These are phyloP conservation scores for Ogataea pini DNA, from an alignment of 805 yeast species.

Conservation along the genomic window DNA sequence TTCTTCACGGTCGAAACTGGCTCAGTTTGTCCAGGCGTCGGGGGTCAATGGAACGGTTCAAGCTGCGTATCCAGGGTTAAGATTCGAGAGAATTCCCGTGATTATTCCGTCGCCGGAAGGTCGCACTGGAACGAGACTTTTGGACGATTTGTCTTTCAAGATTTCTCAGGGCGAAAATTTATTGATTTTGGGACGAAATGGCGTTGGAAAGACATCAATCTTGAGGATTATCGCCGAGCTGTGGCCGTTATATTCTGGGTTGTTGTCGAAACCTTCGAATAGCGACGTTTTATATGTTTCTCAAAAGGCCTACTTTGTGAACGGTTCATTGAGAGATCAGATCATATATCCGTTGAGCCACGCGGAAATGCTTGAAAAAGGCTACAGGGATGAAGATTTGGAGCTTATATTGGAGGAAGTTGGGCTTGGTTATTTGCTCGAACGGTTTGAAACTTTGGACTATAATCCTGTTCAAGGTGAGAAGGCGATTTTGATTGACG, in stretches of 20 bases:
- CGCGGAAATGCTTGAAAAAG: slow-evolving; percentile 72
- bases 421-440: slow-evolving; percentile 74
- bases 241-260: slow-evolving; percentile 89
- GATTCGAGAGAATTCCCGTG: slow-evolving; percentile 81
- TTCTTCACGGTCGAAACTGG: slow-evolving; percentile 31
- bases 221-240: slow-evolving; percentile 81
- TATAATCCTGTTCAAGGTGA: slow-evolving; percentile 36
- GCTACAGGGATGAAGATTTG: slow-evolving; percentile 68
- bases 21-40: slow-evolving; percentile 24
- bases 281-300: slow-evolving; percentile 77
- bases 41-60: slow-evolving; percentile 82
- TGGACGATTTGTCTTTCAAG: slow-evolving; percentile 63
- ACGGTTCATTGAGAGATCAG: slow-evolving; percentile 87
- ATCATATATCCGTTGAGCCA: slow-evolving; percentile 83
- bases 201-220: slow-evolving; percentile 87
- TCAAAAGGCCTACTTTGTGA: slow-evolving; percentile 79
- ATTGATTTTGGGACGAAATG: slow-evolving; percentile 82
- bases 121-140: slow-evolving; percentile 55
- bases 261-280: slow-evolving; percentile 72
- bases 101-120: slow-evolving; percentile 73
- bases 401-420: slow-evolving; percentile 71
- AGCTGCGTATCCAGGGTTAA: slow-evolving; percentile 70
- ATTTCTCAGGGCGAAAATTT: slow-evolving; percentile 65
- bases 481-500: slow-evolving; percentile 24
- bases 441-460: slow-evolving; percentile 57